These are phyloP conservation scores for Clarireedia monteithiana DNA, from an alignment of 2,329 filamentous ascomycete species.

Conservation along the genomic window DNA sequence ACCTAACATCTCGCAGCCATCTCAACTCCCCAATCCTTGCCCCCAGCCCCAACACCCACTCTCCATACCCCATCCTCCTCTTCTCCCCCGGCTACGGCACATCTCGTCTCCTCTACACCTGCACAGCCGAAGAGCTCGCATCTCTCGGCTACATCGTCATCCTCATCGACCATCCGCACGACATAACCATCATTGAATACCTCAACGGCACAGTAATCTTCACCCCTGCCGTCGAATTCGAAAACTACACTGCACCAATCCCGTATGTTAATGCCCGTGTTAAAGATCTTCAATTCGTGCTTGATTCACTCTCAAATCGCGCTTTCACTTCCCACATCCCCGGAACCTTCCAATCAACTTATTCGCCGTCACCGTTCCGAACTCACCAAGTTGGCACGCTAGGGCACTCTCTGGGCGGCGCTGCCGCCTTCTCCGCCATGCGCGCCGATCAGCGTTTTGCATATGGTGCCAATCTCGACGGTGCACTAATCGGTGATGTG, in stretches of 20 bases:
- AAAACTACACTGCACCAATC: slow-evolving; percentile 9
- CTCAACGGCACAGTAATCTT: slow-evolving; percentile 20
- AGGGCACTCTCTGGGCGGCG: slow-evolving; percentile 31
- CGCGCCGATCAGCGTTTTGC: slow-evolving; percentile 27
- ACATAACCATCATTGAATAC: slow-evolving; percentile 29
- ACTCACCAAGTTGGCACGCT: slow-evolving; percentile 21
- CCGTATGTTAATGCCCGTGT: slow-evolving; percentile 16
- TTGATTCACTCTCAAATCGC: slow-evolving; percentile 15
- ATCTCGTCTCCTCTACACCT: slow-evolving; percentile 27
- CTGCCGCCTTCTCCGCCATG: slow-evolving; percentile 29
- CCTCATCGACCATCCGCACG: slow-evolving; percentile 32
- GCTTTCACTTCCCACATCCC: slow-evolving; percentile 1
- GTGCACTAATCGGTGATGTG: slow-evolving; percentile 27
- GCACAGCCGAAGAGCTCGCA: slow-evolving; percentile 27
- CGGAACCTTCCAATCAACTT: not conserved
- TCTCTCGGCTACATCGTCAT: slow-evolving; percentile 31
- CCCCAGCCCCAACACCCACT: not conserved
- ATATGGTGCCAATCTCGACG: slow-evolving; percentile 34
- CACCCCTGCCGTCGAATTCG: slow-evolving; percentile 13
- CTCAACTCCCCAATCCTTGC: not conserved
- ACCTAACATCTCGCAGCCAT: not conserved
- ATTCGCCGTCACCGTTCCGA: not conserved
- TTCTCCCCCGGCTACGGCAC: slow-evolving; percentile 29
- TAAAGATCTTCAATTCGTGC: slow-evolving; percentile 21
- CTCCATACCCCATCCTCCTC: slow-evolving; percentile 26